phyloP scores from a whole-genome alignment of 495 filamentous ascomycete genomes.

The Daldinia caldariorum region DNA sequence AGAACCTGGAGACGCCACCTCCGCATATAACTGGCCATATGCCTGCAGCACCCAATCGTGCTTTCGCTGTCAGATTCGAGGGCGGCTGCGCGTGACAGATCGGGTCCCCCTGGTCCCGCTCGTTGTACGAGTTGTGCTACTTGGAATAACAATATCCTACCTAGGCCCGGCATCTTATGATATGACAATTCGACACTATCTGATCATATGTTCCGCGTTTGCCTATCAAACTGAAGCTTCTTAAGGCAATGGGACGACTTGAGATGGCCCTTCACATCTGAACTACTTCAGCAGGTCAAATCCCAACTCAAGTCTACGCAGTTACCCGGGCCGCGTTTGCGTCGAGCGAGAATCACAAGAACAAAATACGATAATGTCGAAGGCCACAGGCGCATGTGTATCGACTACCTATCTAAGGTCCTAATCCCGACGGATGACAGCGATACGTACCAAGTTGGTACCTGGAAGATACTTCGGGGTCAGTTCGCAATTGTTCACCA shows the following conservation, averaged over 20 bases:
- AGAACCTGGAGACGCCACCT: constrained; percentile 19
- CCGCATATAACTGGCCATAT: constrained; percentile 28
- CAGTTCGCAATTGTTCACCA: constrained; percentile 20
- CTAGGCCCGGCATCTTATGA: constrained; percentile 25
- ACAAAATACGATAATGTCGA: constrained; percentile 33
- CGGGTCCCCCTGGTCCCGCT: constrained; percentile 22
- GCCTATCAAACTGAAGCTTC: constrained; percentile 29
- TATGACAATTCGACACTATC: constrained; percentile 18
- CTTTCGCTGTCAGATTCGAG: constrained; percentile 27
- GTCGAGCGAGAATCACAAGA: constrained; percentile 36
- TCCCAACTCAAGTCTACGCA: constrained; percentile 32
- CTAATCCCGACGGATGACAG: constrained; percentile 22
- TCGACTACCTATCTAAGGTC: constrained; percentile 21
- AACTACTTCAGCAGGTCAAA: constrained; percentile 21
- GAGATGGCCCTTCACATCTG: constrained; percentile 9
- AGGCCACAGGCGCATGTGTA: constrained; percentile 25
- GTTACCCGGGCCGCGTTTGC: constrained; percentile 37
- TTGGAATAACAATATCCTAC: constrained; percentile 23
- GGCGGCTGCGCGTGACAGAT: constrained; percentile 41
- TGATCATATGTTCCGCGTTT: constrained; percentile 24
- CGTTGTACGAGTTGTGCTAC: constrained; percentile 37
- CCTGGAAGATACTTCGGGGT: constrained; percentile 33
- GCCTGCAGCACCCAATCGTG: constrained; percentile 33
- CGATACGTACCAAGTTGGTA: constrained; percentile 27
- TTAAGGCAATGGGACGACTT: constrained; percentile 1